Percentiles rank a stretch among this genome's conserved stretches.
phyloP scores from a whole-genome alignment of 345 rosid genomes.

The Gossypium turneri region DNA sequence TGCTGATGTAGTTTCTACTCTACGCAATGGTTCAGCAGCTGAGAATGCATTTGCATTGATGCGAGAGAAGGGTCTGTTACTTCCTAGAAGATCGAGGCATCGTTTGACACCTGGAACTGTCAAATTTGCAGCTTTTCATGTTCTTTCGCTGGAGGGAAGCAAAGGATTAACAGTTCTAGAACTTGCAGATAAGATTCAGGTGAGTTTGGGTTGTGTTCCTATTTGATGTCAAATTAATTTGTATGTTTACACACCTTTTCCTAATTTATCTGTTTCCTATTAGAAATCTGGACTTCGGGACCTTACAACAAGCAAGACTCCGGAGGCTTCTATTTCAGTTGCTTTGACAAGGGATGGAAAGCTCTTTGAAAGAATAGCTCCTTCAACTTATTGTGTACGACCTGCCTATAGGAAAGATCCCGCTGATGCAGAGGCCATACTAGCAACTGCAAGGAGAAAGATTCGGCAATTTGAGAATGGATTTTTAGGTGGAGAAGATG shows the following conservation, averaged over 20 bases:
- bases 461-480: constrained; percentile 92
- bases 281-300: constrained; percentile 99
- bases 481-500: constrained; percentile 63
- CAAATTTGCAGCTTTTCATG: constrained; percentile 99
- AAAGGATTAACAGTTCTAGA: constrained; percentile 88
- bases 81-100: constrained; percentile 90
- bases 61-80: constrained; percentile 90
- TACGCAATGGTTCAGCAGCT: constrained; percentile 97
- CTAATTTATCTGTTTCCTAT: constrained; percentile 16
- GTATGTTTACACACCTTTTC: background rate
- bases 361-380: constrained; percentile 99
- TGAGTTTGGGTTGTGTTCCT: constrained; percentile 24
- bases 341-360: constrained; percentile 99
- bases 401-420: constrained; percentile 93
- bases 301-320: constrained; percentile 94
- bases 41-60: constrained; percentile 83
- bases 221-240: constrained; percentile 1
- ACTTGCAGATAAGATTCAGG: constrained; percentile 99
- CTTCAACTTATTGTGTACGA: constrained; percentile 95
- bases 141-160: constrained; percentile 96
- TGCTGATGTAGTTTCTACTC: constrained; percentile 64
- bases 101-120: constrained; percentile 99
- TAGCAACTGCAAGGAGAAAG: constrained; percentile 84
- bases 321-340: constrained; percentile 99
- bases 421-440: constrained; percentile 86